Base-by-base conservation (phyloP, 202 grass and related monocot species). In the Carex arenaria region DNA sequence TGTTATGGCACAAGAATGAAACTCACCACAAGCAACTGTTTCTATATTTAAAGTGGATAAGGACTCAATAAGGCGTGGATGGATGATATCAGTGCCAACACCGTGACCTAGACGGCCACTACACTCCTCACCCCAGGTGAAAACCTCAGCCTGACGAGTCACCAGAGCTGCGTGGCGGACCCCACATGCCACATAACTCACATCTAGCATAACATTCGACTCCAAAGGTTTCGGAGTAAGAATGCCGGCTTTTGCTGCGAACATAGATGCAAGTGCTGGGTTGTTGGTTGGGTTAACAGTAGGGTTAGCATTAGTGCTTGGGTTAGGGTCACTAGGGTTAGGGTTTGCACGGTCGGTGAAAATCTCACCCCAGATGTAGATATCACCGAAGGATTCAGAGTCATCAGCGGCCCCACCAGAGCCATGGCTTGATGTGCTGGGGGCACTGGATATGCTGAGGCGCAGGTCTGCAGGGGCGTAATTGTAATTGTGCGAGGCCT, bases 171-270 rank as follows among this genome's bases (percentile, higher is more conserved):
- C 91, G 75, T 99, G 96, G 80, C 92, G 92, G 67, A 95, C 91
- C 31, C 96, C 96, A 80, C 96, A 98, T 56, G 93, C 80, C 63
- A 98, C 85, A 83, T 86, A 91, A 85, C 89, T 87, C 73, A 95
- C 89, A 90, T 98, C 96, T 61, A 98, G 90, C 88, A 98, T 94
- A 53, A 98, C 91, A 89, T 98, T 98, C 31, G 96, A 99, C 82
- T 98, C 96, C n/a, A 98, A 77, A 17, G 96, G 96, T 87, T 98
- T 98, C 11, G 96, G 96, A 81, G 91, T 82, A 85, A 98, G 86
- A 84, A 95, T 80, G 78, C 91, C 96, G 55, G 86, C 82, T 72
- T 87, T 90, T 75, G 85, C 23, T 56, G 62, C 30, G 70, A 91
- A 70, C 80, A 83, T 64, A 78, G 64, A 88, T 67, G 49, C 18